A percentile compares a stretch with the other conserved stretches of the same genome.
These are phyloP conservation scores for Lizonia empirigonia DNA, from an alignment of 2,329 filamentous ascomycete species.

Conservation along the genomic window DNA sequence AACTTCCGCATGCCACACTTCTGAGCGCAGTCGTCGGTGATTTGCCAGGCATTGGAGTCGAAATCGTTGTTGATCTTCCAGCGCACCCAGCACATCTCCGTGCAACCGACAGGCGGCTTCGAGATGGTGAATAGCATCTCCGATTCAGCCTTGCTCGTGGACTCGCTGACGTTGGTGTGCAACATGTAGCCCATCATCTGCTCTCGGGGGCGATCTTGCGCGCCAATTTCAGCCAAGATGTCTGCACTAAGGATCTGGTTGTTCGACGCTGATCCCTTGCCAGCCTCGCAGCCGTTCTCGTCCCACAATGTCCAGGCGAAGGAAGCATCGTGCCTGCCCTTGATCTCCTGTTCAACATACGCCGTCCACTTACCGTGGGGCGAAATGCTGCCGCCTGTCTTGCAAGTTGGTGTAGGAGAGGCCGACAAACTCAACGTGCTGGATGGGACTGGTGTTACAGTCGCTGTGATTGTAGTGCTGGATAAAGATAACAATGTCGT, in stretches of 20 bases:
- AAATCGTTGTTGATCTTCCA: not conserved
- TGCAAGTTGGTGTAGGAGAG: slow-evolving; percentile 1
- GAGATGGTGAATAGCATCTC: slow-evolving; percentile 6
- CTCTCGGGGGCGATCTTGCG: not conserved
- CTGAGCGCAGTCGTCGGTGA: not conserved
- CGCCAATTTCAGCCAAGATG: not conserved
- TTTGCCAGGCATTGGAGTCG: not conserved
- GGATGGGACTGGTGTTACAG: not conserved
- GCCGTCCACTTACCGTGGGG: slow-evolving; percentile 7
- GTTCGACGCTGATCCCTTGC: not conserved
- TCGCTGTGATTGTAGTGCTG: not conserved
- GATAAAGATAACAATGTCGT: slow-evolving; percentile 1
- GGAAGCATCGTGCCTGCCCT: not conserved
- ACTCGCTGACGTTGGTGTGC: not conserved
- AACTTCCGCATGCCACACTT: slow-evolving; percentile 1
- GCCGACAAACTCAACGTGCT: not conserved
- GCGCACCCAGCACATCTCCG: not conserved
- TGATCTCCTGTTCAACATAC: slow-evolving; percentile 6
- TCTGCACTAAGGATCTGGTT: not conserved
- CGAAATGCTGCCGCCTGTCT: not conserved
- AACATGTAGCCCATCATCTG: not conserved
- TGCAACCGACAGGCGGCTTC: not conserved
- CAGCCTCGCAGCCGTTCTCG: slow-evolving; percentile 11
- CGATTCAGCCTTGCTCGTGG: not conserved
- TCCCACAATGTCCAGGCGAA: slow-evolving; percentile 16